phyloP scores from a whole-genome alignment of 352 stramenopile genomes.

The Pythium volutum region DNA sequence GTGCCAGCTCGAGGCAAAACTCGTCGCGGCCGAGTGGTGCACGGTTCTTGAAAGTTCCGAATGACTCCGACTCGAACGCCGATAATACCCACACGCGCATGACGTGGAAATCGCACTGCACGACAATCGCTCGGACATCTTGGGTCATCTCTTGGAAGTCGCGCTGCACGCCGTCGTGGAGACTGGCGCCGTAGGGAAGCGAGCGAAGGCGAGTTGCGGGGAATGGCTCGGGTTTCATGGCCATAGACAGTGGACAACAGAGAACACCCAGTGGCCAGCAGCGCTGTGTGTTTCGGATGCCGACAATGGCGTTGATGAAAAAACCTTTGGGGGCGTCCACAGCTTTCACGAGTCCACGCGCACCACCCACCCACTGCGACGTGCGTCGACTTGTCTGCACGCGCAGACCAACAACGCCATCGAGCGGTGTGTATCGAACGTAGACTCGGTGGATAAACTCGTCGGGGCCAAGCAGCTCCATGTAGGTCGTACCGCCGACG shows the following conservation, averaged over 20 bases:
- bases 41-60: constrained; percentile 3
- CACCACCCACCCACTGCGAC: constrained; percentile 10
- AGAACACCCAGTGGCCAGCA: constrained; percentile 10
- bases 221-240: background rate
- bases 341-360: background rate
- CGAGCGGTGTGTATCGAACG: background rate
- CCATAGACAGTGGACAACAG: constrained; percentile 14
- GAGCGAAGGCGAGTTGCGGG: background rate
- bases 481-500: constrained; percentile 6
- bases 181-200: constrained; percentile 1
- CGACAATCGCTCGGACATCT: constrained; percentile 17
- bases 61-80: background rate
- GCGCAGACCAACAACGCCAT: constrained; percentile 7
- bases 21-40: constrained; percentile 8
- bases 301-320: constrained; percentile 20
- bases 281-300: background rate
- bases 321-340: constrained; percentile 6
- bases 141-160: constrained; percentile 7
- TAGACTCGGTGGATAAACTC: constrained; percentile 14
- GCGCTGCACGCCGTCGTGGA: constrained; percentile 19
- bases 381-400: constrained; percentile 7
- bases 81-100: constrained; percentile 22
- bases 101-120: constrained; percentile 20
- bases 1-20: constrained; percentile 9
- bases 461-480: background rate